These are phyloP conservation scores for Myxozyma mucilagina DNA, from an alignment of 805 yeast species.

Conservation along the genomic window DNA sequence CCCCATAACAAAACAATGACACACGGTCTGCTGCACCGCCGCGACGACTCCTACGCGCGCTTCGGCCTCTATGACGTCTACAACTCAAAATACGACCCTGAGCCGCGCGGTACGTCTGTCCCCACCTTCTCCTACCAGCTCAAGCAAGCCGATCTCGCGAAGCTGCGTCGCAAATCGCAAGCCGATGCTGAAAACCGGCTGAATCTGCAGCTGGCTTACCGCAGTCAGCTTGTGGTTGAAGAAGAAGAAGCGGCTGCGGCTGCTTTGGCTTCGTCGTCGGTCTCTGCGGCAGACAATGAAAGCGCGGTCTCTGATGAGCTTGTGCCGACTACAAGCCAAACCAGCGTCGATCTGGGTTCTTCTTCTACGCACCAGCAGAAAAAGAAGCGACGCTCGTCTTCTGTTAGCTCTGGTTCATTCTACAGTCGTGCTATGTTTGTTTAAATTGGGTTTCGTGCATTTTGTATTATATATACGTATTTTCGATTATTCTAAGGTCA, in stretches of 20 bases:
- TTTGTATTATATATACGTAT: neutral
- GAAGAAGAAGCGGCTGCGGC: constrained; percentile 1
- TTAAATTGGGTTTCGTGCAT: neutral
- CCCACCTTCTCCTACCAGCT: constrained; percentile 23
- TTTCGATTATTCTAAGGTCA: neutral
- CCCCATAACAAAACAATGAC: constrained; percentile 11
- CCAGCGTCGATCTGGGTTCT: constrained; percentile 1
- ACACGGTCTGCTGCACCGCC: constrained; percentile 14
- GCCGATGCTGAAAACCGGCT: constrained; percentile 3
- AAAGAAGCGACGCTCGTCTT: constrained; percentile 18
- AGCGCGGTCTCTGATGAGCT: constrained; percentile 1
- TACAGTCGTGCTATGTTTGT: constrained; percentile 14
- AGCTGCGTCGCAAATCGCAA: constrained; percentile 13
- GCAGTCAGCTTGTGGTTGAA: neutral
- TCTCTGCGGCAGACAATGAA: neutral
- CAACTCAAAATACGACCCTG: constrained; percentile 21
- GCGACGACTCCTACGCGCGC: constrained; percentile 24
- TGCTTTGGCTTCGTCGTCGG: no score
- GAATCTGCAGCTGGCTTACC: constrained; percentile 5
- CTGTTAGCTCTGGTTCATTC: constrained; percentile 10
- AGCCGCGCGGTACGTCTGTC: constrained; percentile 5
- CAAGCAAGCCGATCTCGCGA: constrained; percentile 14
- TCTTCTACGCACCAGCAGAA: neutral
- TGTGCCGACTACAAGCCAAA: neutral
- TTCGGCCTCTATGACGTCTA: constrained; percentile 19